Conservation (phyloP, 1,284 basidiomycete genomes). For the Ceratobasidium sp. region DNA sequence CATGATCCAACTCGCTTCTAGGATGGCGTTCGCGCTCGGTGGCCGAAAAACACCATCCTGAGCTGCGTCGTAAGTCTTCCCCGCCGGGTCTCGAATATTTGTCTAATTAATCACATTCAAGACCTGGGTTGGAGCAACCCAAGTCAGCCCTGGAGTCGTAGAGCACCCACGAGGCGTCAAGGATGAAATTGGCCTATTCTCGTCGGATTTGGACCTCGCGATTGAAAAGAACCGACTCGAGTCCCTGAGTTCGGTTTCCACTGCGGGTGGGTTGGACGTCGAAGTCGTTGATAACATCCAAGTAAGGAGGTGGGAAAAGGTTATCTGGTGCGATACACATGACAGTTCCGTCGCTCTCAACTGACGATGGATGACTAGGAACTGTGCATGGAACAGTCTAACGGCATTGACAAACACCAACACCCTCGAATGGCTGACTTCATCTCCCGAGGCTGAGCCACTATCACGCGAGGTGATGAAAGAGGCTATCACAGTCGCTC, state of each 20-base stretch:
- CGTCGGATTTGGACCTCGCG: constrained; percentile 3
- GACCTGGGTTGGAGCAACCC: constrained; percentile 39
- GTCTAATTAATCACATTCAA: neutral
- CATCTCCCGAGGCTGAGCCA: constrained; percentile 38
- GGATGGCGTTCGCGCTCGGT: constrained; percentile 41
- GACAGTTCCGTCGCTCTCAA: neutral
- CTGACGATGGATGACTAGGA: constrained; percentile 14
- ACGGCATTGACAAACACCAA: constrained; percentile 41
- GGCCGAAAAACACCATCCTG: constrained; percentile 44
- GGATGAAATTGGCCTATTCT: constrained; percentile 35
- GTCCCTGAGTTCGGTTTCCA: neutral
- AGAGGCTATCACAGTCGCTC: constrained; percentile 44
- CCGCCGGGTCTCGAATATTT: neutral
- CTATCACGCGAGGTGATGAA: constrained; percentile 34
- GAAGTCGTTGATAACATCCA: constrained; percentile 34
- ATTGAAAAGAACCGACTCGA: constrained; percentile 19
- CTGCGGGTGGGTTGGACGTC: constrained; percentile 38
- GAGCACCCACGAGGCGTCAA: constrained; percentile 29
- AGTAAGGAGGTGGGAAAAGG: constrained; percentile 37
- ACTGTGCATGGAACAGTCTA: constrained; percentile 44
- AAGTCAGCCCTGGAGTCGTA: constrained; percentile 37
- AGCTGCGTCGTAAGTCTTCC: constrained; percentile 39
- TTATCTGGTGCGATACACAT: constrained; percentile 35
- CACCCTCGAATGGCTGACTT: constrained; percentile 36
- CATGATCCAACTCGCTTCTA: neutral